Conservation (phyloP, 495 filamentous ascomycete species). For the Articulospora tetracladia region DNA sequence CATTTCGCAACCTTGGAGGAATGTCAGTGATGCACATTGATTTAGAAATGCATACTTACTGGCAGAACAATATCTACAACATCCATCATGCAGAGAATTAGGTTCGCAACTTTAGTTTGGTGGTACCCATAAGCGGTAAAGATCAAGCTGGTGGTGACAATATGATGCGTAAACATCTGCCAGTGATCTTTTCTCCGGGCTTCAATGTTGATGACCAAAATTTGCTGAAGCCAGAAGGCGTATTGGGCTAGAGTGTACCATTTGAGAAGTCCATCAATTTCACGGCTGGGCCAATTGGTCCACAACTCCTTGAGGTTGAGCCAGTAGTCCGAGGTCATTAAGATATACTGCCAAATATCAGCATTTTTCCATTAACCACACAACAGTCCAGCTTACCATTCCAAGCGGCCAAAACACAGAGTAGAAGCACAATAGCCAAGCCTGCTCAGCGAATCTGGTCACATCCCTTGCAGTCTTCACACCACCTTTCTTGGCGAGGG, state of each 20-base stretch:
- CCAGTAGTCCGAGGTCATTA: conserved; percentile 73
- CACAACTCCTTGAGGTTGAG: conserved; percentile 75
- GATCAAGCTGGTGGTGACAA: conserved; percentile 80
- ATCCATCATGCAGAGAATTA: conserved; percentile 91
- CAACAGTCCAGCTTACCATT: conserved; percentile 56
- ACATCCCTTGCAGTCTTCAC: conserved; percentile 68
- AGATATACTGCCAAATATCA: conserved; percentile 63
- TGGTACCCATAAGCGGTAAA: conserved; percentile 78
- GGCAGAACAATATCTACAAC: conserved; percentile 84
- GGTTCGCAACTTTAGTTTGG: conserved; percentile 79
- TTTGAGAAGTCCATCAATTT: conserved; percentile 71
- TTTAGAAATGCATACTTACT: conserved; percentile 48
- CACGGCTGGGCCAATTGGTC: conserved; percentile 74
- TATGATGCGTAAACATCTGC: conserved; percentile 94
- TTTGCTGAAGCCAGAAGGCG: conserved; percentile 91
- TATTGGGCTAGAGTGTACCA: conserved; percentile 90
- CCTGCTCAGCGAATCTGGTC: conserved; percentile 87
- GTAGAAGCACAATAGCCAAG: conserved; percentile 83
- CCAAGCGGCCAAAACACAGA: conserved; percentile 74
- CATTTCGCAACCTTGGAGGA: conserved; percentile 76
- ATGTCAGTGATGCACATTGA: background rate
- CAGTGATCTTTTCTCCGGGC: conserved; percentile 88
- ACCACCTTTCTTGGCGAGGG: conserved; percentile 64
- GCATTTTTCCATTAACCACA: background rate
- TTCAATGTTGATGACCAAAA: conserved; percentile 91